Conservation (phyloP, 2,329 filamentous ascomycete species). For the Coniosporium tulheliwenetii region DNA sequence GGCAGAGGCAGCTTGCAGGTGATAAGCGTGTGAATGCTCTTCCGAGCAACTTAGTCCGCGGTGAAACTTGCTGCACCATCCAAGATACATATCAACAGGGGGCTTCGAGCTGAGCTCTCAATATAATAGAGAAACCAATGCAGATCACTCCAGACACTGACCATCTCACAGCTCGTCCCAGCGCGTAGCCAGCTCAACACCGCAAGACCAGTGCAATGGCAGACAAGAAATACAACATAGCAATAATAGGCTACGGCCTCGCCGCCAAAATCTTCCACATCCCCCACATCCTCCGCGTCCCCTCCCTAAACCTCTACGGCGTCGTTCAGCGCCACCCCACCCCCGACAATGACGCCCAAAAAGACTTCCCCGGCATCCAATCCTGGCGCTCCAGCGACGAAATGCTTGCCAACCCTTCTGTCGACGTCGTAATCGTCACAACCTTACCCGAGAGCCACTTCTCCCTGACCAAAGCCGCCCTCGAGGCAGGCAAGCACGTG, state of each 20-base stretch:
- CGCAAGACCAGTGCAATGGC: not conserved
- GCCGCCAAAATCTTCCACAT: constrained; percentile 74
- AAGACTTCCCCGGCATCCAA: constrained; percentile 49
- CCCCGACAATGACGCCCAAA: constrained; percentile 47
- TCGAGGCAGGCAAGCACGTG: constrained; percentile 61
- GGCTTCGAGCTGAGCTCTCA: no score
- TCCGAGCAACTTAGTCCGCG: no score
- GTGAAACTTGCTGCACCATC: no score
- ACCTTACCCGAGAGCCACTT: constrained; percentile 61
- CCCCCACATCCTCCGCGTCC: constrained; percentile 53
- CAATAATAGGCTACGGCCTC: constrained; percentile 44
- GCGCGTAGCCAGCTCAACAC: no score
- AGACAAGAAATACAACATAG: constrained; percentile 33
- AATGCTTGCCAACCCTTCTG: constrained; percentile 46
- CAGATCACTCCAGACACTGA: no score
- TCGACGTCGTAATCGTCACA: constrained; percentile 57
- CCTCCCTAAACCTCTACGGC: constrained; percentile 49
- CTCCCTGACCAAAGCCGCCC: constrained; percentile 44
- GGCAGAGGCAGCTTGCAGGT: no score
- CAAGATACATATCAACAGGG: no score
- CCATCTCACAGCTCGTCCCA: no score
- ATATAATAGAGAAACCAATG: no score
- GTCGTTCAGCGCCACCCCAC: constrained; percentile 61
- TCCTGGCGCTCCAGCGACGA: constrained; percentile 47
- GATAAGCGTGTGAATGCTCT: no score